phyloP scores from a whole-genome alignment of 768 basidiomycete genomes.

The Scleroderma citrinum region DNA sequence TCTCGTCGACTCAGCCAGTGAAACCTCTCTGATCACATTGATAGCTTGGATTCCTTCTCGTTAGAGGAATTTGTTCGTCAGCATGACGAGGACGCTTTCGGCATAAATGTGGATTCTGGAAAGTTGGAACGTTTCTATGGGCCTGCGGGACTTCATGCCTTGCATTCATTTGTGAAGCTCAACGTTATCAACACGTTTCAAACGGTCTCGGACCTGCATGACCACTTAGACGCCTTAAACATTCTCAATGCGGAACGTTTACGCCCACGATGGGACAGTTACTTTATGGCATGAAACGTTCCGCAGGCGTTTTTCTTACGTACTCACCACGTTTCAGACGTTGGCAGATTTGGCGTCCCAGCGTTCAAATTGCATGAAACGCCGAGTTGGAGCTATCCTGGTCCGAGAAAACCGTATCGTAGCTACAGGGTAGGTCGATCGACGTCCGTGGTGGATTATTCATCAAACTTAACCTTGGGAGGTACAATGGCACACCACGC shows the following conservation, averaged over 20 bases:
- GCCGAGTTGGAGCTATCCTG: constrained; percentile 90
- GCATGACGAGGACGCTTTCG: constrained; percentile 67
- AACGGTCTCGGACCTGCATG: constrained; percentile 46
- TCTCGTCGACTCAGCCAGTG: constrained; percentile 4
- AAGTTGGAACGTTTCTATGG: not conserved
- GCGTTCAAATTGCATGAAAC: constrained; percentile 95
- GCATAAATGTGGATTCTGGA: constrained; percentile 26
- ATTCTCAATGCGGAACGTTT: constrained; percentile 68
- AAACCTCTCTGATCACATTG: constrained; percentile 6
- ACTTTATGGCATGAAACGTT: constrained; percentile 76
- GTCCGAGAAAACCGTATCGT: constrained; percentile 79
- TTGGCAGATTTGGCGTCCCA: constrained; percentile 85
- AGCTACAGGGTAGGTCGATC: constrained; percentile 59
- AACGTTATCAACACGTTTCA: constrained; percentile 61
- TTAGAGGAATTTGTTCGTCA: constrained; percentile 71
- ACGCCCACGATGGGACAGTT: constrained; percentile 90
- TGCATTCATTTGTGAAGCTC: constrained; percentile 48
- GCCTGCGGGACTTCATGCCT: constrained; percentile 15
- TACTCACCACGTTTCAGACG: constrained; percentile 43
- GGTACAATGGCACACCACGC: constrained; percentile 95
- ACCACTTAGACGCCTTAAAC: constrained; percentile 62
- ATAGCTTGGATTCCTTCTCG: constrained; percentile 27
- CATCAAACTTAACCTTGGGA: constrained; percentile 22
- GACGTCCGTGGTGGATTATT: not conserved
- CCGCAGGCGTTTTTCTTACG: not conserved